Conservation (phyloP, 2,329 filamentous ascomycete genomes). For the Knufia petricola region DNA sequence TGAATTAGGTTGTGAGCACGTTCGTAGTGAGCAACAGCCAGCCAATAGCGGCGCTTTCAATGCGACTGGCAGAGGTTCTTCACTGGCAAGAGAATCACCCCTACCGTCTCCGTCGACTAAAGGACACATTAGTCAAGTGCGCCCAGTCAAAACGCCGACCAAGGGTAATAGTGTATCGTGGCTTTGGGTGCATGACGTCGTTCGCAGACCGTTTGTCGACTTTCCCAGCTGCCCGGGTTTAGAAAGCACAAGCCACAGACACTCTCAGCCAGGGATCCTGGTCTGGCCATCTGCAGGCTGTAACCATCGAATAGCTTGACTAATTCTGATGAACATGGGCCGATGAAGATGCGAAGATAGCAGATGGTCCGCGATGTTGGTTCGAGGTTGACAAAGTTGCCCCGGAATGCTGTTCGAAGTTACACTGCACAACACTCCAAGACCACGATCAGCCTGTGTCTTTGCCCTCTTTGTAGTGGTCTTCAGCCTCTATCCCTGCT, state of each 20-base stretch:
- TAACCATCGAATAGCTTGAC: no score
- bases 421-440: neutral
- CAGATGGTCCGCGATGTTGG: no score
- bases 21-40: neutral
- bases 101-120: no score
- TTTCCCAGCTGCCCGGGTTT: neutral
- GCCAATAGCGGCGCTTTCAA: neutral
- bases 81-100: no score
- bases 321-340: no score
- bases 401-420: neutral
- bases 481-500: neutral
- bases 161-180: neutral
- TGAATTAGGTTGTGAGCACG: neutral
- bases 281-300: no score
- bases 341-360: no score
- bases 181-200: neutral
- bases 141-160: no score
- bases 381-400: neutral
- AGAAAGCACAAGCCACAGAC: neutral
- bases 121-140: no score
- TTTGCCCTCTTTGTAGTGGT: neutral
- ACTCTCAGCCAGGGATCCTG: neutral
- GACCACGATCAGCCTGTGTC: neutral
- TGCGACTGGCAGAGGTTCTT: neutral
- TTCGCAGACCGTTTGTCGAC: neutral